These are phyloP conservation scores for Fusarium protoensiforme DNA, from an alignment of 2,329 filamentous ascomycete genomes.

Conservation along the genomic window DNA sequence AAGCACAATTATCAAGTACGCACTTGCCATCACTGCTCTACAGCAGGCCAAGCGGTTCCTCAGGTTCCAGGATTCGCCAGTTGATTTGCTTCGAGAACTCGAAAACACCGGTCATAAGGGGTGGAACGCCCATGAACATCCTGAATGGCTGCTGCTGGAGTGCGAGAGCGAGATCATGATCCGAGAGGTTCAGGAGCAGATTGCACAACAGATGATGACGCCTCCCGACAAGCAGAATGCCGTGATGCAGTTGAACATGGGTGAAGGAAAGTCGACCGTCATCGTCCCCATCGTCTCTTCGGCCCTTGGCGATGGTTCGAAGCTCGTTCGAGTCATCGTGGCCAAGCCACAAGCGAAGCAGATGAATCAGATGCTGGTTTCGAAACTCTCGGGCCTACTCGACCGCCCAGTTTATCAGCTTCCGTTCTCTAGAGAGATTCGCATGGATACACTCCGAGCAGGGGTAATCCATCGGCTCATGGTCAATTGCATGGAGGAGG, in stretches of 20 bases:
- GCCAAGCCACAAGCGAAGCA: constrained; percentile 70
- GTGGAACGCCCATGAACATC: constrained; percentile 63
- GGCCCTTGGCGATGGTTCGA: constrained; percentile 60
- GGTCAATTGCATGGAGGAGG: constrained; percentile 57
- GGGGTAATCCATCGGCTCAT: constrained; percentile 52
- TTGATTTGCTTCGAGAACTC: constrained; percentile 55
- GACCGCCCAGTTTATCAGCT: constrained; percentile 65
- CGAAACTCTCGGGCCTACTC: constrained; percentile 63
- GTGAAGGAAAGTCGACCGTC: constrained; percentile 75
- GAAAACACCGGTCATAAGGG: constrained; percentile 64
- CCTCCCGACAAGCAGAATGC: constrained; percentile 55
- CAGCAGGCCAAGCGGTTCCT: constrained; percentile 58
- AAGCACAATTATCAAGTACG: constrained; percentile 52
- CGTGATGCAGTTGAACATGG: constrained; percentile 77
- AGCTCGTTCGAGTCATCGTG: constrained; percentile 68
- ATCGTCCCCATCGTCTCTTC: constrained; percentile 74
- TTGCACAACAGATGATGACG: constrained; percentile 66
- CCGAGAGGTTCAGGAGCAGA: constrained; percentile 66
- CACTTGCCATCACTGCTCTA: constrained; percentile 50
- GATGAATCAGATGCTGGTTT: constrained; percentile 56
- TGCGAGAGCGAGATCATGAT: constrained; percentile 72
- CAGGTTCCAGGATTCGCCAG: constrained; percentile 24
- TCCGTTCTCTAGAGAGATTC: constrained; percentile 66
- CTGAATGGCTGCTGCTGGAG: constrained; percentile 73
- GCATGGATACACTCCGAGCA: constrained; percentile 46